Evolutionary conservation across 352 stramenopile species (phyloP), one percentile per base, ranked within the genome.

Genomic region (Phytophthora pinifolia): DNA sequence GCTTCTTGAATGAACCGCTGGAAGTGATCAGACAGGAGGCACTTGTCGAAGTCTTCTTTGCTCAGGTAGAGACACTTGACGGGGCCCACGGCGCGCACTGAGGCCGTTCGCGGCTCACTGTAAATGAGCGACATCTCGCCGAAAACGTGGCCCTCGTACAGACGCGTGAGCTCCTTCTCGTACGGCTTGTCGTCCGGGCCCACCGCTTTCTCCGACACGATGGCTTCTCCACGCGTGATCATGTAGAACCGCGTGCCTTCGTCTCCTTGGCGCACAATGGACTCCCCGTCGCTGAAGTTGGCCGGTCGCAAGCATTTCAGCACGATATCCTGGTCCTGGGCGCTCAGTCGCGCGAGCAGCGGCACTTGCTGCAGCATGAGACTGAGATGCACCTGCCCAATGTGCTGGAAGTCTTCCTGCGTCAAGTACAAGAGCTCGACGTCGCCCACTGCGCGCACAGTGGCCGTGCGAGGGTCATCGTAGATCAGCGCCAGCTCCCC

Each of bases 401-500:
- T 92, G 45, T 86, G 80, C 67, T 92, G 83, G 52, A 95, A 95
- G 59, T 94, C 86, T 44, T 93, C 81, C 45, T 92, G 80, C 0
- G 86, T 95, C 54, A 95, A 57, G 47, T 92, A 95, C 46, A 95
- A 20, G 9, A 92, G 74, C 51, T 94, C 83, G 2, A 92, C 79
- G 46, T 92, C 84, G 9, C 78, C 83, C 9, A 88, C 76, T 1
- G 86, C 81, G 7, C 79, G 78, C 9, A 94, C 83, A 8, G 85
- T 92, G 6, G 85, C 83, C 3, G 81, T 91, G 14, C 90, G 86
- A 9, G 86, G 86, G 58, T 98, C 89, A 47, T 96, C 83, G 54
- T 97, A 92, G 49, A 98, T 94, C 20, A 98, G 71, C 4, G 92
- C 89, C 9, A 94, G 67, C 61, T 98, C 92, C 9, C 92, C 92